Evolutionary conservation across 306 rosid species (phyloP), one percentile per base, ranked within the genome.

Genomic region (Sesbania bispinosa): DNA sequence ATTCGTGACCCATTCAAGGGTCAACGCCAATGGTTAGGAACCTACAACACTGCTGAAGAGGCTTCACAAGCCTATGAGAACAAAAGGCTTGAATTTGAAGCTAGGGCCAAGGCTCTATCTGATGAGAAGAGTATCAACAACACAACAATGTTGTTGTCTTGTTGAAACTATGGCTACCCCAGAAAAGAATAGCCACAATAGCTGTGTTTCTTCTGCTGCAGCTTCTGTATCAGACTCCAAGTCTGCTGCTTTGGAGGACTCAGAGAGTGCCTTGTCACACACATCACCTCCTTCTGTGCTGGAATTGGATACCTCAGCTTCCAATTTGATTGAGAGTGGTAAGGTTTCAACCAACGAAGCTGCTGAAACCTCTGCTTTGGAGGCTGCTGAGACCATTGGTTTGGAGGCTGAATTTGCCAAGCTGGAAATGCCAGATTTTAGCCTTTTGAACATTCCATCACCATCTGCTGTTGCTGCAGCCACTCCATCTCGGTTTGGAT

Each of bases 1-100:
- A 92, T 92, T 61, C 93, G 97, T 0, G 86, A 89, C 26, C 97
- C 97, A 0, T 85, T 89, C 15, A 81, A 68, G 8, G 78, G 82
- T 7, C 36, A 7, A 3, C 84, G 97, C 1, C n/a, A 82, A 15
- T 92, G 97, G 97, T 45, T 92, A 16, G 97, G 97, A 0, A 92
- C 97, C 5, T 92, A 60, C 73, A 69, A 66, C 4, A 89, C 96
- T 2, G 85, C 96, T 0, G 91, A 85, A 48, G 96, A 89, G 27
- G 97, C 97, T 69, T 89, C 86, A 0, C 60, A 43, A 10, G 96
- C 87, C 3, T 92, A 92, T 1, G 93, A 92, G 51, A 6, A 43
- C 0, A 89, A 73, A 58, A 77, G 77, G 76, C 72, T 59, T 5
- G 84, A 84, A 14, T 80, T 84, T 16, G 91, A 84, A 65, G 65